Percentiles rank a stretch among this genome's conserved stretches.
phyloP scores from a whole-genome alignment of 164 flowering plant genomes.

The Liriodendron chinense region DNA sequence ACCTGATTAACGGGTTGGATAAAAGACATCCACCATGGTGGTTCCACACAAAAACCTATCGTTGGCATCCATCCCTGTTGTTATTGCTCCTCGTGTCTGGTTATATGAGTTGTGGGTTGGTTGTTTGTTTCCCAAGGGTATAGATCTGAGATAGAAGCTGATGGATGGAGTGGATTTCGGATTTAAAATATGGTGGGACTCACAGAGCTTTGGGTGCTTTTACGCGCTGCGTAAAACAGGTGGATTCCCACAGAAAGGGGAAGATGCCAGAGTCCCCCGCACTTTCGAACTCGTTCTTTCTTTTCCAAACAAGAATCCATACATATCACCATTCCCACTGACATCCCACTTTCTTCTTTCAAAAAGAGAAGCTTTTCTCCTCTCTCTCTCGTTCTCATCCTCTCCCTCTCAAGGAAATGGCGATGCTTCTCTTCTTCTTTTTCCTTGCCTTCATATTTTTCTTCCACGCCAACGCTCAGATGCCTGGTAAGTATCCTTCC shows the following conservation, averaged over 20 bases:
- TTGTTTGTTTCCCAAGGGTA: no score
- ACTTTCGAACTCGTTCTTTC: background rate
- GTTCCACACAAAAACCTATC: no score
- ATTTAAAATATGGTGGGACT: no score
- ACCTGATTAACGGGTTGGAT: no score
- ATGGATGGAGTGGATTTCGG: no score
- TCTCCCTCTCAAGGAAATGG: constrained; percentile 19
- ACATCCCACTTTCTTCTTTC: background rate
- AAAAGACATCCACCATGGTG: no score
- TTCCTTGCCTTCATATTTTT: constrained; percentile 23
- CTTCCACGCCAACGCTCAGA: constrained; percentile 38
- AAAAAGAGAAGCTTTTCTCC: background rate
- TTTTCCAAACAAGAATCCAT: background rate
- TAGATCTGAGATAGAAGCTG: no score
- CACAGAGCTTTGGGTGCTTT: no score
- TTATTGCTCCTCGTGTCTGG: no score
- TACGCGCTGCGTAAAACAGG: background rate
- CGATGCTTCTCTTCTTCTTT: constrained; percentile 22
- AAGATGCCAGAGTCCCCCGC: background rate
- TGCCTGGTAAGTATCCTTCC: constrained; percentile 37
- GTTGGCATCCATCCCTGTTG: no score
- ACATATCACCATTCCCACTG: constrained; percentile 1
- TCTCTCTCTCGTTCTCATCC: background rate
- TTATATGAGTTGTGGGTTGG: no score
- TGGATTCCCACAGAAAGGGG: background rate